Evolutionary conservation across 139 green algal species (phyloP).

Genomic region (Chlorella ohadii): DNA sequence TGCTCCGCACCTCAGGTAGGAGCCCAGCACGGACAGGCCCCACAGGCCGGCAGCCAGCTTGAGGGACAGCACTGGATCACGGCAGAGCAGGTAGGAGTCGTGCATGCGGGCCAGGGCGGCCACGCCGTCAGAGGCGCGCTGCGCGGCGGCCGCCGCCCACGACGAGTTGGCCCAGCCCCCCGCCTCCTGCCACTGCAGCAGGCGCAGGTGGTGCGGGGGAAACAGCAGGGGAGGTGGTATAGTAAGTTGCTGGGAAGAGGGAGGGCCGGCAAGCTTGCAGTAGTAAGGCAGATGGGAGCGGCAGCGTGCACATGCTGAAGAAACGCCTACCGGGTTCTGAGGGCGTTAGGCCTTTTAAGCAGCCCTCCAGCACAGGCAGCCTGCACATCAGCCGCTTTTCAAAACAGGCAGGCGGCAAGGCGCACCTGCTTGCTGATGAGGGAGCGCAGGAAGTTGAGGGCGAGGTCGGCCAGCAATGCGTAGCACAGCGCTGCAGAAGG

Average conservation of each 20-base stretch:
- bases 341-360: too few relatives aligned
- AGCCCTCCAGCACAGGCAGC: too few relatives aligned
- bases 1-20: conserved; percentile 35
- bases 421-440: conserved; percentile 11
- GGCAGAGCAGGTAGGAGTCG: conserved; percentile 38
- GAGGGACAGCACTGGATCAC: conserved; percentile 36
- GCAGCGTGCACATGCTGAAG: too few relatives aligned
- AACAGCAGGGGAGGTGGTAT: too few relatives aligned
- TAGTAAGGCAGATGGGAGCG: too few relatives aligned
- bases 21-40: conserved; percentile 33
- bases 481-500: conserved; percentile 39
- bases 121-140: background rate
- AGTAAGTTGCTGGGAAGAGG: too few relatives aligned
- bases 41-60: conserved; percentile 33
- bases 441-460: conserved; percentile 41
- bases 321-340: too few relatives aligned
- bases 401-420: too few relatives aligned
- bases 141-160: background rate
- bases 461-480: conserved; percentile 32
- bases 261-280: too few relatives aligned
- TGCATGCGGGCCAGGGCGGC: conserved; percentile 12
- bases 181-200: conserved; percentile 8
- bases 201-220: too few relatives aligned
- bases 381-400: too few relatives aligned
- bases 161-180: background rate